phyloP scores from a whole-genome alignment of 2,329 filamentous ascomycete genomes.

The Colletotrichum nymphaeae region DNA sequence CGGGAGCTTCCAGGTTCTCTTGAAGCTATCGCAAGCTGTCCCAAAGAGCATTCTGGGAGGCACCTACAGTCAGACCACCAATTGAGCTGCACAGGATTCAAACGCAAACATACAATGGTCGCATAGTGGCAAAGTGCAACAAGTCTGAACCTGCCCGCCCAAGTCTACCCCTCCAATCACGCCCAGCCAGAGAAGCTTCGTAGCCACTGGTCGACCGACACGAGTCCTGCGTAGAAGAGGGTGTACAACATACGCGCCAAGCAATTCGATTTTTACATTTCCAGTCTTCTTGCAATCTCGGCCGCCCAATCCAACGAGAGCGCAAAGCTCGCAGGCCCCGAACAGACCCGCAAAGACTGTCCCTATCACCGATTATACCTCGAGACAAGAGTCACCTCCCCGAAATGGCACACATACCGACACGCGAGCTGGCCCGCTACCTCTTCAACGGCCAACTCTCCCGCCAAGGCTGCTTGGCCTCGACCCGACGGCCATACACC shows the following conservation, averaged over 20 bases:
- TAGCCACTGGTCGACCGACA: conserved; percentile 23
- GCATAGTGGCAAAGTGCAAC: not conserved
- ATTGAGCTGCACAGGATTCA: not conserved
- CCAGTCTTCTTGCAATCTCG: not conserved
- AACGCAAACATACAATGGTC: not conserved
- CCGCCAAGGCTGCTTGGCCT: conserved; percentile 53
- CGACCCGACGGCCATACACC: not conserved
- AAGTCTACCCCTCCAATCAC: conserved; percentile 22
- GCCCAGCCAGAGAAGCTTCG: not conserved
- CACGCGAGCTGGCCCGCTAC: conserved; percentile 59
- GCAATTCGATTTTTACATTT: not conserved
- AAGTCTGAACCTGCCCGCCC: not conserved
- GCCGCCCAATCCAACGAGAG: not conserved
- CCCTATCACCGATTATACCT: not conserved
- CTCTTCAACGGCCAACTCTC: conserved; percentile 59
- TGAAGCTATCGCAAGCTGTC: conserved; percentile 21
- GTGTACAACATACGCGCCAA: conserved; percentile 9
- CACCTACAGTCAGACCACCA: not conserved
- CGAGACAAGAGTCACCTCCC: not conserved
- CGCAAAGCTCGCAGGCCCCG: not conserved
- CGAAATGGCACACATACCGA: conserved; percentile 54
- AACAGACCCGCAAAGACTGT: not conserved
- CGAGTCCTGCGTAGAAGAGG: conserved; percentile 1
- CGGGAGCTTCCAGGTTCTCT: not conserved
- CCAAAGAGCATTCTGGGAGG: not conserved